phyloP scores from a whole-genome alignment of 2,329 filamentous ascomycete genomes.

The Rugonectria rugulosa region DNA sequence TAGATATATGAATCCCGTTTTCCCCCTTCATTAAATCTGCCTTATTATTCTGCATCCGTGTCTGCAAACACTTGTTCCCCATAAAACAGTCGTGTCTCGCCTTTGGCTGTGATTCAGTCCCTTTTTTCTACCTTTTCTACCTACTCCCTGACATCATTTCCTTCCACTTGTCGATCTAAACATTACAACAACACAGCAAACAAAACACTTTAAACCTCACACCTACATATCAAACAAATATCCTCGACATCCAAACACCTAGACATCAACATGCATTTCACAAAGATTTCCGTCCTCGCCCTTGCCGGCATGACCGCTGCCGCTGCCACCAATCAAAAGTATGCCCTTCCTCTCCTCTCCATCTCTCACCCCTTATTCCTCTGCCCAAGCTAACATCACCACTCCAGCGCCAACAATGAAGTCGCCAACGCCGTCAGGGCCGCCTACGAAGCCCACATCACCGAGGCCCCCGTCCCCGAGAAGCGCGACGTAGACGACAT shows the following conservation, averaged over 20 bases:
- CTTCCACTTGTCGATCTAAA: too few relatives aligned
- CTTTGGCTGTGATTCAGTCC: not conserved
- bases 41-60: not conserved
- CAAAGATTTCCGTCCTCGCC: conserved; percentile 33
- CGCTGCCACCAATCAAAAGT: conserved; percentile 2
- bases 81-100: not conserved
- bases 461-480: conserved; percentile 15
- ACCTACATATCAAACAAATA: conserved; percentile 1
- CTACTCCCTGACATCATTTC: too few relatives aligned
- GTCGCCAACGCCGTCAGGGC: conserved; percentile 1
- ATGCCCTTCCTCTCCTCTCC: not conserved
- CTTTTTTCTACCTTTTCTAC: not conserved
- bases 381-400: conserved; percentile 7
- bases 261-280: conserved; percentile 32
- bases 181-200: too few relatives aligned
- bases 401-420: conserved; percentile 1
- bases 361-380: too few relatives aligned
- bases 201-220: too few relatives aligned
- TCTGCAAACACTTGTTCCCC: not conserved
- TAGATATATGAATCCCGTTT: not conserved
- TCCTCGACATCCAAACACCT: not conserved
- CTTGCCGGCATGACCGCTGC: conserved; percentile 27
- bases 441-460: conserved; percentile 20
- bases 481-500: conserved; percentile 31
- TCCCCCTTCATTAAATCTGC: not conserved